Evolutionary conservation across 2,329 filamentous ascomycete species (phyloP).

Genomic region (Colletotrichum filicis): DNA sequence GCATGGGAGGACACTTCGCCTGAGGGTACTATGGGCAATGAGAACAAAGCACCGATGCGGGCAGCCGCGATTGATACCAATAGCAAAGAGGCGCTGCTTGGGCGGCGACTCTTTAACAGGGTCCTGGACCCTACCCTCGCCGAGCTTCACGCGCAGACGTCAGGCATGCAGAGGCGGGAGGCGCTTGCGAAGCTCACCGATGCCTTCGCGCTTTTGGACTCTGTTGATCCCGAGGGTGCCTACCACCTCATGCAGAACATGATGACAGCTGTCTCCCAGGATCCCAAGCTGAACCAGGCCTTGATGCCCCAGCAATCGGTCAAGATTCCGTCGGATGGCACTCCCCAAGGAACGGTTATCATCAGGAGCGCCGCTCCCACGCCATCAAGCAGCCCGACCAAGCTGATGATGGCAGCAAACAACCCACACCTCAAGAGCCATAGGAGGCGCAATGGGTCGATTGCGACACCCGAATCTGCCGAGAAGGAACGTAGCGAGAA

Average conservation of each 20-base stretch:
- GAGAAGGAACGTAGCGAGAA: slow-evolving; percentile 60
- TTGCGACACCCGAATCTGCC: slow-evolving; percentile 45
- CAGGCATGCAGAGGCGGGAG: slow-evolving; percentile 75
- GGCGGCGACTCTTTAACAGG: slow-evolving; percentile 83
- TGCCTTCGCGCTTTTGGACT: slow-evolving; percentile 86
- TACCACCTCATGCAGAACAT: slow-evolving; percentile 86
- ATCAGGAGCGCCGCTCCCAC: slow-evolving; percentile 58
- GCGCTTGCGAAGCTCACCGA: slow-evolving; percentile 85
- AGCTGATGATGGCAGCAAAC: slow-evolving; percentile 80
- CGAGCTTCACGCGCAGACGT: slow-evolving; percentile 86
- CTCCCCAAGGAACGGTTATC: slow-evolving; percentile 66
- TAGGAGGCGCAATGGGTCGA: slow-evolving; percentile 69
- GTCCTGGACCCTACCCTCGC: slow-evolving; percentile 85
- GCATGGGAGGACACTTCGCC: slow-evolving; percentile 51
- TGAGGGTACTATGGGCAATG: slow-evolving; percentile 62
- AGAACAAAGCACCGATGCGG: slow-evolving; percentile 69
- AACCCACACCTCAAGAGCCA: slow-evolving; percentile 89
- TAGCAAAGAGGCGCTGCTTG: slow-evolving; percentile 85
- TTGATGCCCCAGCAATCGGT: slow-evolving; percentile 53
- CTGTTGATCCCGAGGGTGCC: slow-evolving; percentile 89
- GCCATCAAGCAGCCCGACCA: slow-evolving; percentile 58
- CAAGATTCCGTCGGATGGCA: slow-evolving; percentile 55
- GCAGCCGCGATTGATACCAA: slow-evolving; percentile 62
- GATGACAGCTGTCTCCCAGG: slow-evolving; percentile 77
- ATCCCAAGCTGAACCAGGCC: slow-evolving; percentile 70